These are phyloP conservation scores for Berkeleyomyces rouxiae DNA, from an alignment of 2,329 filamentous ascomycete species.

Conservation along the genomic window DNA sequence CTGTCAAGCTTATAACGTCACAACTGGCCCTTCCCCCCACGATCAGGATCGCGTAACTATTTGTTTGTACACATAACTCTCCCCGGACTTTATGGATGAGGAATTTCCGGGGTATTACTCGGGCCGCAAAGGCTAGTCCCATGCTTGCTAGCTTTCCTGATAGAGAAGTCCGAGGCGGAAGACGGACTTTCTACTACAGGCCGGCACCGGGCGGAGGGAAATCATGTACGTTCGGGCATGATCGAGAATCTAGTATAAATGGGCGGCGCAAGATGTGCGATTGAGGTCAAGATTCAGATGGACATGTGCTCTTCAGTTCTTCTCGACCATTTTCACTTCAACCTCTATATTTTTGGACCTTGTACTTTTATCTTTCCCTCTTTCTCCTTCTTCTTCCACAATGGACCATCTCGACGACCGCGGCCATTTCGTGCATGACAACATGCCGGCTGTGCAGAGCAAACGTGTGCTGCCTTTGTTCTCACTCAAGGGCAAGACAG, in stretches of 20 bases:
- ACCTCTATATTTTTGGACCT: not conserved
- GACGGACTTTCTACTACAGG: not conserved
- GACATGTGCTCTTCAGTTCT: not conserved
- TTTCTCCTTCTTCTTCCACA: not conserved
- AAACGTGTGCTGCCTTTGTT: conserved; percentile 46
- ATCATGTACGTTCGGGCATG: not conserved
- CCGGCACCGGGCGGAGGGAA: not conserved
- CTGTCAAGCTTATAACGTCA: not conserved
- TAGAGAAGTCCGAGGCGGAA: not conserved
- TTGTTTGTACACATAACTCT: too few relatives aligned
- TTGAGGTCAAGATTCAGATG: too few relatives aligned
- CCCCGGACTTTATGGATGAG: not conserved
- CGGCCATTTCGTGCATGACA: conserved; percentile 40
- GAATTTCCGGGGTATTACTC: not conserved
- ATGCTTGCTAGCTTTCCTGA: not conserved
- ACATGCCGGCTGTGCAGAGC: conserved; percentile 30
- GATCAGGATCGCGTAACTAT: not conserved
- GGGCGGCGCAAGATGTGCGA: not conserved
- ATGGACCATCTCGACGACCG: conserved; percentile 27
- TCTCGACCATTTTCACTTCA: not conserved
- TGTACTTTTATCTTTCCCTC: not conserved
- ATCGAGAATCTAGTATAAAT: not conserved
- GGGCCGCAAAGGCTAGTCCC: not conserved
- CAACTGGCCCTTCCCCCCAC: not conserved
- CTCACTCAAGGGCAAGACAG: conserved; percentile 40